Evolutionary conservation across 2,329 filamentous ascomycete genomes (phyloP), one percentile per base, ranked within the genome.

Genomic region (Sordariomycetes sp.): DNA sequence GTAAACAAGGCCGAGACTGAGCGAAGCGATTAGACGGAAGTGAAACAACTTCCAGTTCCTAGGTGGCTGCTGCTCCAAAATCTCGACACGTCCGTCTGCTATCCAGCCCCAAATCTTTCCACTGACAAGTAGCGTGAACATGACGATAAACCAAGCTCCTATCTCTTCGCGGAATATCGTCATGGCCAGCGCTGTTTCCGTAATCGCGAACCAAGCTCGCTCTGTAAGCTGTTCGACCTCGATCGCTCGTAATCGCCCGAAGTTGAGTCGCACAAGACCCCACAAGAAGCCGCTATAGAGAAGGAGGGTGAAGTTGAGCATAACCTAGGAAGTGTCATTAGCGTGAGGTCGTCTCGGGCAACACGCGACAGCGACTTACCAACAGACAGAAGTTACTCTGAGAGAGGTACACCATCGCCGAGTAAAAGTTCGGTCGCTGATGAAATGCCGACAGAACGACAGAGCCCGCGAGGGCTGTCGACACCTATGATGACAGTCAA

Each of bases 91-190:
- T 17, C 90, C 90, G 55, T 95, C 90, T 34, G 86, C 87, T 45
- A 98, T 94, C 92, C 93, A 98, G 36, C 87, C 86, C 88, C 93
- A 98, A 31, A 98, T 83, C 62, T 96, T 96, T 35, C 88, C 88
- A 4, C 87, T 90, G 30, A 98, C 75, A 25, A 98, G 71, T 18
- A 82, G 79, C 12, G 93, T 85, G 57, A 98, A 96, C 88, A 98
- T 96, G 49, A 92, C 79, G 39, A 98, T 68, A 51, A 96, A 94
- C 79, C 87, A 93, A 27, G 83, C 84, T 29, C 92, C 90, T 14
- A 98, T 79, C 55, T 96, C 88, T 42, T 95, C 92, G 29, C 92
- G 74, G 59, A 98, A 96, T 44, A 94, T 94, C 20, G 92, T 95
- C 90, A 98, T 96, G 20, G 92, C 92, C 43, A 98, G 69, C 51